Evolutionary conservation across 2,329 filamentous ascomycete species (phyloP), one percentile per base, ranked within the genome.

Genomic region (Stachybotrys chartarum): DNA sequence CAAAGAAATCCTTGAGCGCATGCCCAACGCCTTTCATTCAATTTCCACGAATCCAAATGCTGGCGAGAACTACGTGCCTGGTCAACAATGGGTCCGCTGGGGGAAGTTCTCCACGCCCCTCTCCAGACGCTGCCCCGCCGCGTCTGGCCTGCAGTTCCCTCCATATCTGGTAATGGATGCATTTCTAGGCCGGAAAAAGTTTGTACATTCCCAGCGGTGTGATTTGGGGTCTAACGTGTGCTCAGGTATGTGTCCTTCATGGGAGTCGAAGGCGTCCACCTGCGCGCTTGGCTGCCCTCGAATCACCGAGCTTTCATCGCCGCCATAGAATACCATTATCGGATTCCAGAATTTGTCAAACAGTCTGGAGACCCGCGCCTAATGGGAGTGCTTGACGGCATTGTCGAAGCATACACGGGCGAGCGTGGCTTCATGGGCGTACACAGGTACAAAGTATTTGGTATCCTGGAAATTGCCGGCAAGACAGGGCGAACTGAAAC

Each of bases 361-460:
- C 60, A 74, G 48, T 80, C 77, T 0, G 75, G 74, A 0, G 79
- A 82, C 53, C 70, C 74, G 0, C 68, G 77, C 11, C 67, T 82
- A 0, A 77, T 79, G 62, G 79, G 79, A 3, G 78, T 81, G 0
- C 57, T 81, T 1, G 78, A 81, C 55, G 79, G 78, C 0, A 80
- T 81, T 3, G 72, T 82, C 1, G 79, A 82, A 60, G 78, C 78
- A 0, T 82, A 81, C 58, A 76, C 77, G 0, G 79, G 79, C 1
- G 78, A 81, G 59, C 70, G 78, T 18, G 79, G 79, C 0, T 82
- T 81, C 61, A 80, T 82, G 78, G 78, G 79, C 6, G 76, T 75
- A 0, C 79, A 82, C 60, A 68, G 78, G n/a, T 81, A 81, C 63
- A 82, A 82, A 60, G 79, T 82, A 5, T 82, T 80, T 58, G 79